Percentiles rank a stretch among this genome's conserved stretches.
phyloP scores from a whole-genome alignment of 768 basidiomycete genomes.

The Boletus tylopilopsis region DNA sequence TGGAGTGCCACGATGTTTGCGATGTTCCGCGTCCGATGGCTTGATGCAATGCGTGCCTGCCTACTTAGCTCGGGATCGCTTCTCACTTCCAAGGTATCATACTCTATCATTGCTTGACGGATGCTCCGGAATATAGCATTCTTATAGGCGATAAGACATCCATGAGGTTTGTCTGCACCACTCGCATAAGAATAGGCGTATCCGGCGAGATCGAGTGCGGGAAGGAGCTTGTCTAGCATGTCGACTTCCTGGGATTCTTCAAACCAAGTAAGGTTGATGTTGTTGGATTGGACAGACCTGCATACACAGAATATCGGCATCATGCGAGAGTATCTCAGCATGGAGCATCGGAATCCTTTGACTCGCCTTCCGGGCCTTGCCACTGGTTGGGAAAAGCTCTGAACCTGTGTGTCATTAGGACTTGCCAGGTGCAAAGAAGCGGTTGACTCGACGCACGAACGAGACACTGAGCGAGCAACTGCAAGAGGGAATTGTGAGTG shows the following conservation, averaged over 20 bases:
- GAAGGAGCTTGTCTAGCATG: constrained; percentile 66
- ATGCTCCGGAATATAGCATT: constrained; percentile 44
- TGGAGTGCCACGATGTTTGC: constrained; percentile 69
- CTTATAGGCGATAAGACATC: constrained; percentile 79
- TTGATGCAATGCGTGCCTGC: constrained; percentile 45
- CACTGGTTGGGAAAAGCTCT: constrained; percentile 79
- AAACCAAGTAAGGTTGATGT: not conserved
- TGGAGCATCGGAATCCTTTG: constrained; percentile 76
- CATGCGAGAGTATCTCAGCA: constrained; percentile 65
- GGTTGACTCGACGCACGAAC: constrained; percentile 55
- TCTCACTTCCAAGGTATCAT: constrained; percentile 64
- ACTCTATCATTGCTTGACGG: constrained; percentile 50
- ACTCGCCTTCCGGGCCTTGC: constrained; percentile 67
- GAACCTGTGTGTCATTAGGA: constrained; percentile 46
- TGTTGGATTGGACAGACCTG: constrained; percentile 50
- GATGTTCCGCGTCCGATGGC: constrained; percentile 77
- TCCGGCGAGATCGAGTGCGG: constrained; percentile 57
- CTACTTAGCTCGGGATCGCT: constrained; percentile 30
- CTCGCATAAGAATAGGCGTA: constrained; percentile 64
- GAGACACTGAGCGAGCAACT: constrained; percentile 77
- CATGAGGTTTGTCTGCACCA: constrained; percentile 78
- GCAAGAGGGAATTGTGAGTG: constrained; percentile 6
- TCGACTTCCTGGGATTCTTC: constrained; percentile 73
- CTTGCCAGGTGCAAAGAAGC: not conserved
- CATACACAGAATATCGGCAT: constrained; percentile 82